Conservation (phyloP, 495 filamentous ascomycete genomes). For the Podospora bellae-mahoneyi region DNA sequence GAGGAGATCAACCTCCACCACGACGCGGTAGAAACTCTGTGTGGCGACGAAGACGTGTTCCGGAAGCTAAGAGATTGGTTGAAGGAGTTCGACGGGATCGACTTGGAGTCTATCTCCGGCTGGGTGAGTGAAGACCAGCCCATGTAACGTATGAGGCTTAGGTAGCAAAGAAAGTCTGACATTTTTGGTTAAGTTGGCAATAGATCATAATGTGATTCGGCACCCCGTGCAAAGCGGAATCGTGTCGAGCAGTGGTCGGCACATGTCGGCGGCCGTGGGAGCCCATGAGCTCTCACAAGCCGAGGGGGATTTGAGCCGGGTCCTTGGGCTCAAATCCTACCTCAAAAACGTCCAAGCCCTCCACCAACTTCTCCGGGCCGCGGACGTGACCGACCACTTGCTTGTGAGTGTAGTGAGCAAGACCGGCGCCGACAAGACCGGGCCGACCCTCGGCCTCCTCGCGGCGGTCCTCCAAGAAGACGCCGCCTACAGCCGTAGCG, state of each 20-base stretch:
- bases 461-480: not conserved
- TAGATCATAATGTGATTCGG: not conserved
- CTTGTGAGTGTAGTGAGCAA: not conserved
- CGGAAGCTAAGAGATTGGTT: constrained; percentile 64
- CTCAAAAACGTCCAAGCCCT: not conserved
- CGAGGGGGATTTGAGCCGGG: not conserved
- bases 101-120: constrained; percentile 23
- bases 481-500: not conserved
- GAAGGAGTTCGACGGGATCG: constrained; percentile 22
- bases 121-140: constrained; percentile 17
- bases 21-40: constrained; percentile 82
- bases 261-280: not conserved
- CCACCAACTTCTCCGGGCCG: not conserved
- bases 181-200: not conserved
- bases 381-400: not conserved
- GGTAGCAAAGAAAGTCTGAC: not conserved
- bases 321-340: not conserved
- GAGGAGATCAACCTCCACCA: constrained; percentile 61
- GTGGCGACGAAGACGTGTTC: constrained; percentile 84
- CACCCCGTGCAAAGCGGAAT: not conserved
- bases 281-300: not conserved
- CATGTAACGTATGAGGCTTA: no score
- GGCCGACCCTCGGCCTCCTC: not conserved
- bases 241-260: not conserved
- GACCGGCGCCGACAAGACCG: not conserved